Conservation (phyloP, 371 early-diverging fungal genomes). For the Smittium mucronatum region DNA sequence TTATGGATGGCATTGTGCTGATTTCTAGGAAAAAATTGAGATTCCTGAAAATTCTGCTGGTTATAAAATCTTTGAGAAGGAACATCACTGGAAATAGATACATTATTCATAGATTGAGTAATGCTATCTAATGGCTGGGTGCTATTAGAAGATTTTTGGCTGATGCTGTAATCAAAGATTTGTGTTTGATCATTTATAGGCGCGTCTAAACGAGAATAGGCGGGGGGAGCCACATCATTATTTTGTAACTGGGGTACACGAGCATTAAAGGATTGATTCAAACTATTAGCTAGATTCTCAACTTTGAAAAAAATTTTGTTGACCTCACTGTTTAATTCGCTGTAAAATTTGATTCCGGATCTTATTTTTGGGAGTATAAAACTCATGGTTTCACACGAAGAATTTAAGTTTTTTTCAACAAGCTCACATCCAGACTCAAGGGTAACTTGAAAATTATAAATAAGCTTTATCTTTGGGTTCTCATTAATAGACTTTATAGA, state of each 20-base stretch:
- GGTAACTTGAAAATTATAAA: constrained; percentile 52
- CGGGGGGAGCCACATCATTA: neutral
- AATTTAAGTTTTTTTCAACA: neutral
- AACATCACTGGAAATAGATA: neutral
- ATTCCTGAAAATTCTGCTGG: too few relatives aligned
- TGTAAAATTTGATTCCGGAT: constrained; percentile 1
- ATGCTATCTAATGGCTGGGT: neutral
- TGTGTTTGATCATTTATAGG: neutral
- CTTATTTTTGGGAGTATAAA: neutral
- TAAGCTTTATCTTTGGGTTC: constrained; percentile 49
- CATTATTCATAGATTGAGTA: neutral
- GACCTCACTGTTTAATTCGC: neutral
- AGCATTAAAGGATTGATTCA: neutral
- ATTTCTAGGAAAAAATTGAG: too few relatives aligned
- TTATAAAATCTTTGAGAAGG: too few relatives aligned
- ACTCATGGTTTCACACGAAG: neutral
- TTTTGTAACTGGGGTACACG: neutral
- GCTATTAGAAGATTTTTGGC: neutral
- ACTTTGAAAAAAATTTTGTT: constrained; percentile 2
- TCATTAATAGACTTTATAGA: constrained; percentile 65
- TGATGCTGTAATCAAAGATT: neutral
- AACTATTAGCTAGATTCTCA: neutral
- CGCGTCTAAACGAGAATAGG: neutral
- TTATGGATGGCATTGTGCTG: too few relatives aligned
- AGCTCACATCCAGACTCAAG: constrained; percentile 42